Conservation (phyloP, 177 flowering plant species). For the Vitis hybrid region DNA sequence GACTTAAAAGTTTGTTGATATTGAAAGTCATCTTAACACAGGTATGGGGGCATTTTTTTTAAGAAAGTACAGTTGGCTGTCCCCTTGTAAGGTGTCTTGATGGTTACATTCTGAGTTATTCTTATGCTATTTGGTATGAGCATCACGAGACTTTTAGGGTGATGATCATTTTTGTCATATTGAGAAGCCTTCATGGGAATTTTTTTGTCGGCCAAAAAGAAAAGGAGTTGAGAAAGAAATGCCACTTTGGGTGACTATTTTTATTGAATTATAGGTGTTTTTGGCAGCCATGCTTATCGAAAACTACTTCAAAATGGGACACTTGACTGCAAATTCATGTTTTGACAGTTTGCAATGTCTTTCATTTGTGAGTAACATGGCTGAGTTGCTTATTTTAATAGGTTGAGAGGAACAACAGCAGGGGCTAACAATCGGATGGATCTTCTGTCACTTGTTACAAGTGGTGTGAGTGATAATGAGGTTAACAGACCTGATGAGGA, state of each 20-base stretch:
- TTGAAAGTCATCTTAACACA: neutral
- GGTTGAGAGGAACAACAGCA: constrained; percentile 79
- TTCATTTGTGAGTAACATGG: neutral
- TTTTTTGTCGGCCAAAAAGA: neutral
- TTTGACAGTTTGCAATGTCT: neutral
- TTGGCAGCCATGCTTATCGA: too few relatives aligned
- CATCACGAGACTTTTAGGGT: neutral
- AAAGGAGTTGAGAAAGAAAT: neutral
- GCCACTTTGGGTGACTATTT: too few relatives aligned
- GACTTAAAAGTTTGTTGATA: neutral
- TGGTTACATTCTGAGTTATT: too few relatives aligned
- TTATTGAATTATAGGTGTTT: too few relatives aligned
- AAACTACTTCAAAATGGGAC: too few relatives aligned
- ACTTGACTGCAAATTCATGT: too few relatives aligned
- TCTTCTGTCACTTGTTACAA: constrained; percentile 80
- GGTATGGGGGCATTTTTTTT: neutral
- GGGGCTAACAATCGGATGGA: constrained; percentile 97
- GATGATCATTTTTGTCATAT: neutral
- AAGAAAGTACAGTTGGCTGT: neutral
- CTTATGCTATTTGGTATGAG: too few relatives aligned
- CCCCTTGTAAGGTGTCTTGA: neutral
- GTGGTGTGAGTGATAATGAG: constrained; percentile 68
- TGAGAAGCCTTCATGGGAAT: neutral
- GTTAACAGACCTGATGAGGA: constrained; percentile 53
- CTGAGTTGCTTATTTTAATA: constrained; percentile 17